Evolutionary conservation across 345 rosid species (phyloP), one percentile per base, ranked within the genome.

Genomic region (Odontarrhena argentea): DNA sequence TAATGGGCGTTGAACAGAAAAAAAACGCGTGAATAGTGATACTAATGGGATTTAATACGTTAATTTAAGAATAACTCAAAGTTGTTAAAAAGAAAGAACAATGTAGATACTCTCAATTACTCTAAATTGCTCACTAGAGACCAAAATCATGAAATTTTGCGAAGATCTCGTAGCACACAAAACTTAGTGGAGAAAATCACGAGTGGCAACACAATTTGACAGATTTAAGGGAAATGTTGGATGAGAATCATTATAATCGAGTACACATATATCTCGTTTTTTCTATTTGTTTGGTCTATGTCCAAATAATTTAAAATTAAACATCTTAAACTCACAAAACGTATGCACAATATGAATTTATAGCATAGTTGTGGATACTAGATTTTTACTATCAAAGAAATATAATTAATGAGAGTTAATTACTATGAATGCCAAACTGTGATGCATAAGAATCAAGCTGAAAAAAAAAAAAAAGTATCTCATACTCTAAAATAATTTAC

Each of bases 141-240:
- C 63, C 69, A 60, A 60, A 73, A 74, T 60, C 68, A 66, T 60
- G 77, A 68, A 60, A 13, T 55, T 54, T 60, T 61, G 63, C 32
- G 59, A 53, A 36, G 56, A 67, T 73, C 51, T 53, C 30, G 38
- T 67, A 64, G 56, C 64, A 67, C 65, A 15, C 60, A 25, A 54
- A 42, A 58, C 55, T 72, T 41, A 58, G 76, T 74, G 73, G 77
- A 46, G 65, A 25, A 63, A 62, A 68, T 74, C 74, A 68, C 68
- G 59, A 68, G 69, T 68, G 74, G 77, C 69, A 74, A 61, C 54
- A 68, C 7, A 62, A 41, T 55, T 54, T 48, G 58, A 55, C 56
- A 60, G 60, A 74, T 67, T 60, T 56, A 47, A 61, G 77, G 77
- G 46, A 74, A 40, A 47, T 74, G 77, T 74, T 61, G 58, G 41